These are phyloP conservation scores for Fusarium sp. DNA, from an alignment of 2,329 filamentous ascomycete species.

Conservation along the genomic window DNA sequence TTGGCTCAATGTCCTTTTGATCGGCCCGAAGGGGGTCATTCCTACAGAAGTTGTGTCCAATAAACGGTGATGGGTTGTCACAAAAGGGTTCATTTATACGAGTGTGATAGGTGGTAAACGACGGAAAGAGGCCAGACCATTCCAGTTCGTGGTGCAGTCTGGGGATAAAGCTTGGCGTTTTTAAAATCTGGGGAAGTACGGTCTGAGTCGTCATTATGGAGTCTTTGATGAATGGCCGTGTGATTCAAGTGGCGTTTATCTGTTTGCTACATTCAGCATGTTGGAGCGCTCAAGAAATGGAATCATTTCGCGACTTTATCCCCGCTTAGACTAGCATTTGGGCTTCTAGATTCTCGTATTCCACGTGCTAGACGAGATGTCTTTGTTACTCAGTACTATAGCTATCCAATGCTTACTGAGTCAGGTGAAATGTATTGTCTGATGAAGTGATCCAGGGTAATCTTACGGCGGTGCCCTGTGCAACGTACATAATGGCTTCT, in stretches of 20 bases:
- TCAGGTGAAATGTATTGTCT: not conserved
- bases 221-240: not conserved
- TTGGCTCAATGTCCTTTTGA: not conserved
- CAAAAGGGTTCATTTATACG: conserved; percentile 1
- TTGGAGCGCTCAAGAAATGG: not conserved
- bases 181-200: not conserved
- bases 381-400: too few relatives aligned
- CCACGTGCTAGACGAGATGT: not conserved
- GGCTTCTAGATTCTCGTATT: not conserved
- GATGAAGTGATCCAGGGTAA: not conserved
- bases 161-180: not conserved
- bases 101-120: not conserved
- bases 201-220: not conserved
- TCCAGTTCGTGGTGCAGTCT: not conserved
- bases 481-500: not conserved
- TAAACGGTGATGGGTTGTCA: not conserved
- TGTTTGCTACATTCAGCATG: not conserved
- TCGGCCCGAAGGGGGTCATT: conserved; percentile 5
- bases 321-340: not conserved
- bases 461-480: not conserved
- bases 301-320: not conserved
- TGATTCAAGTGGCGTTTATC: not conserved
- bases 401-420: not conserved
- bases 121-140: not conserved
- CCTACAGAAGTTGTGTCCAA: not conserved